Percentiles rank a stretch among this genome's conserved stretches.
Evolutionary conservation across 179 eudicot genomes (phyloP).

Genomic region (Camellia oleifera): DNA sequence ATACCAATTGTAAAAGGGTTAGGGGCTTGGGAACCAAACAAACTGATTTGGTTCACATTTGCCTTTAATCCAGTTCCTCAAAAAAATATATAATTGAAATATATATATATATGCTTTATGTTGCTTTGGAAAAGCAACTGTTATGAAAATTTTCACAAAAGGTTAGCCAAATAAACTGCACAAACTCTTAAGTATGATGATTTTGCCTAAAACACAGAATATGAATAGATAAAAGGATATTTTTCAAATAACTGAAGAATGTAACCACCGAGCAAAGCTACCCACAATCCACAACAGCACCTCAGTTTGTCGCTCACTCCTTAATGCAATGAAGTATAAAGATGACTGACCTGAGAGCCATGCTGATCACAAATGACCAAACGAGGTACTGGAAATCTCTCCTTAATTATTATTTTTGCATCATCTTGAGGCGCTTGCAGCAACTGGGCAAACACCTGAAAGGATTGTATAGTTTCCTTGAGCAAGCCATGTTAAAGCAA

Average conservation of each 20-base stretch:
- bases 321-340: conserved; percentile 3
- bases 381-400: conserved; percentile 94
- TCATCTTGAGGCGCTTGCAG: conserved; percentile 85
- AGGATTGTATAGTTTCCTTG: conserved; percentile 5
- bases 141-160: not conserved
- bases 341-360: conserved; percentile 79
- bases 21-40: too few relatives aligned
- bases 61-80: too few relatives aligned
- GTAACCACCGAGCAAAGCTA: not conserved
- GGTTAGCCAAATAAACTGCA: not conserved
- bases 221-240: not conserved
- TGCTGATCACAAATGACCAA: conserved; percentile 94
- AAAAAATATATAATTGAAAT: not conserved
- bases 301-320: not conserved
- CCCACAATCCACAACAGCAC: not conserved
- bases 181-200: not conserved
- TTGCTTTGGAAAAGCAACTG: not conserved
- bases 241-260: not conserved
- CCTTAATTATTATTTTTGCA: conserved; percentile 62
- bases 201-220: not conserved
- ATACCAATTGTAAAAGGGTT: too few relatives aligned
- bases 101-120: not conserved
- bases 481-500: not conserved
- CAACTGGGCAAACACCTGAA: conserved; percentile 79
- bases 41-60: too few relatives aligned